These are phyloP conservation scores for Artemisia argyi DNA, from an alignment of 129 eudicot genomes.

Conservation along the genomic window DNA sequence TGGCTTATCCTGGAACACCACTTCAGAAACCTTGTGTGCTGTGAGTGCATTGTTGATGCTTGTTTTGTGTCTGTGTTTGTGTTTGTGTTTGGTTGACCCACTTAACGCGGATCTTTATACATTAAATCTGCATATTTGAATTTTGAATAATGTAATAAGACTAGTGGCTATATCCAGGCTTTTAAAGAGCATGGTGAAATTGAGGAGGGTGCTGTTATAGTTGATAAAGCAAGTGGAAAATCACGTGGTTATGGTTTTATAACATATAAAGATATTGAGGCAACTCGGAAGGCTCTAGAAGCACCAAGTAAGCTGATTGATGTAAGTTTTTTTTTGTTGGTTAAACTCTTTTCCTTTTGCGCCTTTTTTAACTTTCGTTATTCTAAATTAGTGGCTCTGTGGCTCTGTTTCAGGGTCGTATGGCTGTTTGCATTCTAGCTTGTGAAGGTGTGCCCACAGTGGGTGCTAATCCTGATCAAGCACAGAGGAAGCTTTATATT, in stretches of 20 bases:
- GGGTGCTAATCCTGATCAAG: conserved; percentile 48
- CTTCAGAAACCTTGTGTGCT: conserved; percentile 74
- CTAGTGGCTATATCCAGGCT: conserved; percentile 34
- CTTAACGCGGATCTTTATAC: neutral
- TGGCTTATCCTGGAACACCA: conserved; percentile 80
- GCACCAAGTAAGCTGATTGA: conserved; percentile 72
- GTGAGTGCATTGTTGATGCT: conserved; percentile 65
- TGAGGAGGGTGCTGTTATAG: conserved; percentile 75
- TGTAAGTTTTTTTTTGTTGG: conserved; percentile 48
- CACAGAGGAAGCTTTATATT: conserved; percentile 69
- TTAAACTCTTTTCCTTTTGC: neutral
- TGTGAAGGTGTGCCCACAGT: conserved; percentile 58
- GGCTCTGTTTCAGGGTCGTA: conserved; percentile 50
- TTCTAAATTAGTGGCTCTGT: neutral
- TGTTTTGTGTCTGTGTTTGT: conserved; percentile 33
- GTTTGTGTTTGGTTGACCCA: conserved; percentile 20
- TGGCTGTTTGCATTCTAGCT: conserved; percentile 76
- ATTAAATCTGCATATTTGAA: neutral
- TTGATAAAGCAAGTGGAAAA: conserved; percentile 64
- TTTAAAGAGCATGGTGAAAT: conserved; percentile 72
- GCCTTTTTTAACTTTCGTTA: neutral
- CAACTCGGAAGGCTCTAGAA: conserved; percentile 60
- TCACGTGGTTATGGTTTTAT: conserved; percentile 85
- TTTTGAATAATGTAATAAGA: too few relatives aligned
- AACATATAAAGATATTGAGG: conserved; percentile 58